These are phyloP conservation scores for Teratosphaeria gauchensis DNA, from an alignment of 2,329 filamentous ascomycete genomes.

Conservation along the genomic window DNA sequence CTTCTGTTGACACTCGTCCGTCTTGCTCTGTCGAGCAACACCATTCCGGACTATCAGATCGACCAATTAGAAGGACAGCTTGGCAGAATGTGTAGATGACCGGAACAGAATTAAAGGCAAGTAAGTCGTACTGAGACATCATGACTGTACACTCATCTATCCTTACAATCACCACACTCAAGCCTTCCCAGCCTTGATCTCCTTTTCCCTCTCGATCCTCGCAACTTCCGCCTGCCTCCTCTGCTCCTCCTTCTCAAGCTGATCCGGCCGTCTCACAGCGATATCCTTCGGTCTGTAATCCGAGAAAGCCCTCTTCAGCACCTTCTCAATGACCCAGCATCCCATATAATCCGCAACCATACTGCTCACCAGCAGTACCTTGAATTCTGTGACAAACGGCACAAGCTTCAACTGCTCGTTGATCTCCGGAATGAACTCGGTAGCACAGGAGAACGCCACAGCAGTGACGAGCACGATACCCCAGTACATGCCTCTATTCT, in stretches of 20 bases:
- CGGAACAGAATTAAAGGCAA: too few species aligned
- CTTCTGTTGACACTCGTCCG: too few species aligned
- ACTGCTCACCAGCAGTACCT: slow-evolving; percentile 67
- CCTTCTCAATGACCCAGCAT: slow-evolving; percentile 81
- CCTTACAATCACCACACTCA: slow-evolving; percentile 15
- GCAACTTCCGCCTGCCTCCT: slow-evolving; percentile 49
- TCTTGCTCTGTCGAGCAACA: too few species aligned
- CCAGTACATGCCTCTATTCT: slow-evolving; percentile 98
- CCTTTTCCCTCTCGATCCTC: slow-evolving; percentile 30
- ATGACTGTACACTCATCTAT: neutral
- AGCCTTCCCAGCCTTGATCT: slow-evolving; percentile 33
- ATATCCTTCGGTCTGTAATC: slow-evolving; percentile 94
- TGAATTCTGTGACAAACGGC: slow-evolving; percentile 82
- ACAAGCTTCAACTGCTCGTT: slow-evolving; percentile 90
- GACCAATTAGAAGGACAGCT: too few species aligned
- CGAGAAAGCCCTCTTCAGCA: slow-evolving; percentile 75
- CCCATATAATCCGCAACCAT: slow-evolving; percentile 84
- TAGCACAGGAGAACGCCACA: slow-evolving; percentile 88
- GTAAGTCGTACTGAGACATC: neutral
- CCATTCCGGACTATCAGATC: too few species aligned
- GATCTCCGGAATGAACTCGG: slow-evolving; percentile 89
- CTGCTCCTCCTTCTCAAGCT: slow-evolving; percentile 64
- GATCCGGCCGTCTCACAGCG: slow-evolving; percentile 73
- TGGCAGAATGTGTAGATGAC: too few species aligned
- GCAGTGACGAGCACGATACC: slow-evolving; percentile 82